A percentile compares a stretch with the other conserved stretches of the same genome.
Evolutionary conservation across 2,329 filamentous ascomycete genomes (phyloP).

Genomic region (Apiospora aurea): DNA sequence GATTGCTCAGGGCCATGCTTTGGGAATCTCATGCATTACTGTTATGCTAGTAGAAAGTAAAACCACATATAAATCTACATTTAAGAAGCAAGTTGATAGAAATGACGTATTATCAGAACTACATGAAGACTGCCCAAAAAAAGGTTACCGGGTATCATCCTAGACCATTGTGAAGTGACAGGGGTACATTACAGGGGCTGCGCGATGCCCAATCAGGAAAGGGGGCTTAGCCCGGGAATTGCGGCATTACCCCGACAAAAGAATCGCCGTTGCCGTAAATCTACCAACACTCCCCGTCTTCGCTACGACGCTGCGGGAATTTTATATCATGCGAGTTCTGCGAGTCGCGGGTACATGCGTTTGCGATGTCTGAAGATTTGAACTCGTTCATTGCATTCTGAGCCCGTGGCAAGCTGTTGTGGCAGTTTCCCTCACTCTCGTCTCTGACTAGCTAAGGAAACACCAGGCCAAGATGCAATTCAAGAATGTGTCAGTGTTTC

Average conservation of each 20-base stretch:
- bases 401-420: not conserved
- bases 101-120: too few relatives aligned
- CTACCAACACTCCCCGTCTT: not conserved
- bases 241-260: slow-evolving; percentile 8
- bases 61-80: too few relatives aligned
- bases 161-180: too few relatives aligned
- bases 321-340: not conserved
- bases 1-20: too few relatives aligned
- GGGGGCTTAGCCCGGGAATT: not conserved
- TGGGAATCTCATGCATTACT: too few relatives aligned
- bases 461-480: not conserved
- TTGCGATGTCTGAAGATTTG: not conserved
- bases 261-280: slow-evolving; percentile 9
- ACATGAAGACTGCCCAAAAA: too few relatives aligned
- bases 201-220: too few relatives aligned
- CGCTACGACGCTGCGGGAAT: slow-evolving; percentile 10
- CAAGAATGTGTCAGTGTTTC: not conserved
- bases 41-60: too few relatives aligned
- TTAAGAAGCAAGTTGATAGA: too few relatives aligned
- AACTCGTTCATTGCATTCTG: not conserved
- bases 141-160: too few relatives aligned
- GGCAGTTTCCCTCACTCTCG: not conserved
- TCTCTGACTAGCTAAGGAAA: not conserved
- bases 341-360: not conserved
- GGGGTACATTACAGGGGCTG: too few relatives aligned